phyloP scores from a whole-genome alignment of 2,329 filamentous ascomycete genomes.

The Metarhizium anisopliae region DNA sequence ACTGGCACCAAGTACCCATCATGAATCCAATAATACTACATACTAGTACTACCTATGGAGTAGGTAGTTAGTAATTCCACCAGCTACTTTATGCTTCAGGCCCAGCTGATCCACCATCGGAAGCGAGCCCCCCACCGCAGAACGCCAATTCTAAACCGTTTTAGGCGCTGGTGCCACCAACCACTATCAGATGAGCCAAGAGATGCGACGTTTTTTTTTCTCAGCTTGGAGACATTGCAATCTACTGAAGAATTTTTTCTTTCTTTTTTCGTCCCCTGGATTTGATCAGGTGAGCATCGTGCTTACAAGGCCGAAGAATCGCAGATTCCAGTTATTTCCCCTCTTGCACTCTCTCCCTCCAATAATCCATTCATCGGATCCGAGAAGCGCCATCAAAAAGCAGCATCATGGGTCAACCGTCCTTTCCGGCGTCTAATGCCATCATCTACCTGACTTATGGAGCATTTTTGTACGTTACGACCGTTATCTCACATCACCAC shows the following conservation, averaged over 20 bases:
- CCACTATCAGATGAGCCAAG: not conserved
- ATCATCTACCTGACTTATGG: conserved; percentile 75
- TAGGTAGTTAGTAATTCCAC: too few species aligned
- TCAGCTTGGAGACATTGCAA: not conserved
- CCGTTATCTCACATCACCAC: conserved; percentile 1
- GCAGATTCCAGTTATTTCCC: not conserved
- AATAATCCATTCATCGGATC: not conserved
- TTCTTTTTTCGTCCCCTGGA: not conserved
- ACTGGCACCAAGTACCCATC: too few species aligned
- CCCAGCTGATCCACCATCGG: too few species aligned
- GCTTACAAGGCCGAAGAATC: not conserved
- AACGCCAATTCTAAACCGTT: not conserved
- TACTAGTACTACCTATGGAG: not conserved
- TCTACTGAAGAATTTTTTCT: not conserved
- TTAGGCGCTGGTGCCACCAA: not conserved
- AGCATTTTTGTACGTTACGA: conserved; percentile 57
- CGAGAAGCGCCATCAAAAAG: not conserved
- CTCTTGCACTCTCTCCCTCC: not conserved
- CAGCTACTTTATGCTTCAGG: too few species aligned
- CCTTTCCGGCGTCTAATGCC: conserved; percentile 69
- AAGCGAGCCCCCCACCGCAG: not conserved
- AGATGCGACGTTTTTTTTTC: not conserved
- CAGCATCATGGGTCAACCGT: conserved; percentile 61
- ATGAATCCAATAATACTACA: too few species aligned
- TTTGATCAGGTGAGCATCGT: not conserved